A percentile compares a stretch with the other conserved stretches of the same genome.
Evolutionary conservation across 2,329 filamentous ascomycete species (phyloP).

Genomic region (Lachnellula arida): DNA sequence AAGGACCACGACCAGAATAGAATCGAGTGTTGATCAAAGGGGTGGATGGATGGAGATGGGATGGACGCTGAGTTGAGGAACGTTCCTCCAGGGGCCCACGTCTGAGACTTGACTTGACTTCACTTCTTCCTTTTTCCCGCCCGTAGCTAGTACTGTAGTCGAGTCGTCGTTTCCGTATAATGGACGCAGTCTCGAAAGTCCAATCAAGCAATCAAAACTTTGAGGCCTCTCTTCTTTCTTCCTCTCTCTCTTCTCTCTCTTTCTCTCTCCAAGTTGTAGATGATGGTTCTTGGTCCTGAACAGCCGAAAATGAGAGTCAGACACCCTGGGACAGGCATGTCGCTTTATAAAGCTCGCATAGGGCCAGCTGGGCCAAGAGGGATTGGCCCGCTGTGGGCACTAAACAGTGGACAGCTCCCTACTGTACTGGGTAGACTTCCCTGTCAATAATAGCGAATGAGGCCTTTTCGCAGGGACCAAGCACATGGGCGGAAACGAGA

Average conservation of each 20-base stretch:
- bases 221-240: no score
- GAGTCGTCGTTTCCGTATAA: background rate
- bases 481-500: background rate
- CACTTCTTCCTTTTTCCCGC: background rate
- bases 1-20: conserved; percentile 3
- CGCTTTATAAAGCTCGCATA: conserved; percentile 4
- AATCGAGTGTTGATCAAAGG: background rate
- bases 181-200: no score
- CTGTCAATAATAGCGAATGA: background rate
- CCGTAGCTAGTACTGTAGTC: background rate
- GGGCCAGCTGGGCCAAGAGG: background rate
- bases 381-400: background rate
- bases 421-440: background rate
- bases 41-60: background rate
- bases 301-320: background rate
- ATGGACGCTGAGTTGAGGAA: background rate
- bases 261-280: background rate
- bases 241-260: background rate
- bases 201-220: no score
- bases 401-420: background rate
- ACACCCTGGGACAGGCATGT: background rate
- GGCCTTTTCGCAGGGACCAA: background rate
- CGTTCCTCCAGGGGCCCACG: background rate
- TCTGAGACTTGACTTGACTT: background rate
- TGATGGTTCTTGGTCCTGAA: background rate